Base-by-base conservation (phyloP, 2,329 filamentous ascomycete genomes). In the Madurella fahalii region DNA sequence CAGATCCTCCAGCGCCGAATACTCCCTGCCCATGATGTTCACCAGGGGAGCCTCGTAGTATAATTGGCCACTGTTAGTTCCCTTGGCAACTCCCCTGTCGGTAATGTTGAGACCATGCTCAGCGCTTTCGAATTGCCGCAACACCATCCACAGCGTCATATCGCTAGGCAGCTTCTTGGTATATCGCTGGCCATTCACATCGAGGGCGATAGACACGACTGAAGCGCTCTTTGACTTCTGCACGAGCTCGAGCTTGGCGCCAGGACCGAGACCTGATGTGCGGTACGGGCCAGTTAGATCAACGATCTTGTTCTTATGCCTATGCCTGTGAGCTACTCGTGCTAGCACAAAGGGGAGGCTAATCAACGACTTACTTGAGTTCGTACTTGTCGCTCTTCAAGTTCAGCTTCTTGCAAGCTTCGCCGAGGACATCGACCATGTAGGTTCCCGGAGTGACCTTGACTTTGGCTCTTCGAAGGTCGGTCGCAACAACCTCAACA, bases 231-330 rank as follows among this genome's bases (percentile, higher is more conserved):
- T 89, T 44, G 92, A 94, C 56, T 87, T 85, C 67, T 90, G 85
- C 18, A 96, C 87, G 47, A 99, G 87, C 68, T 97, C 92, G 55
- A 99, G 83, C 68, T 95, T 95, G 56, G 94, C 93, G 58, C 94
- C 94, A 39, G 89, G 82, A 12, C 81, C 78, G 5, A 99, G 85
- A 47, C 91, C 90, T 5, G 91, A 87, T 30, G 93, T 83, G 46
- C 93, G 86, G 68, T 92, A 90, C 41, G 89, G 87, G 53, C 90
- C 80, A 7, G 91, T 93, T 9, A 99, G 81, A 65, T 96, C 91
- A 55, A 99, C 77, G 34, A 83, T 78, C 67, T 93, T 96, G 71
- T 93, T 89, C 68, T 90, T 91, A 70, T 92, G 77, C 65, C 88
- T 91, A 54, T 17, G 47, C 15, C 18, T 46, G 50, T 61, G 37